Evolutionary conservation across 306 rosid species (phyloP), one percentile per base, ranked within the genome.

Genomic region (Pyrus betulifolia): DNA sequence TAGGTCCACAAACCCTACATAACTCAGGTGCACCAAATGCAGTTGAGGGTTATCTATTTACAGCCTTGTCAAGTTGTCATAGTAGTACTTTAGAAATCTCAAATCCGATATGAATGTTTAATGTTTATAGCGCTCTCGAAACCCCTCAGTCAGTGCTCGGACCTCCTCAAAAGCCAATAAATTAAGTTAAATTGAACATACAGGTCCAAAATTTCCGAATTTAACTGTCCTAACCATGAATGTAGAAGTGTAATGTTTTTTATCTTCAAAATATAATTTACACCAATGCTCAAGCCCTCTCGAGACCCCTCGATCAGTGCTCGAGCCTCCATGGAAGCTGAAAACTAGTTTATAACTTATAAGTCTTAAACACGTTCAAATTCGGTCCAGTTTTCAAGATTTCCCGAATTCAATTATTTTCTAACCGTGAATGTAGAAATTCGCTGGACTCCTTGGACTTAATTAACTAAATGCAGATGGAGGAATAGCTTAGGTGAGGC

Each of bases 1-100:
- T 19, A 67, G 61, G 67, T 23, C 74, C 66, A 80, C 68, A 76
- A 74, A 49, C 27, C 54, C 68, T 72, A 52, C 49, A 73, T 31
- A 60, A 42, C 42, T 49, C 58, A 55, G 8, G 14, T 63, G 28
- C 74, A 64, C 19, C 67, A 44, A 11, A 46, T 35, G 66, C 66
- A 40, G 58, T 33, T 23, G 22, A 57, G 38, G 22, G 70, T 30
- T 30, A 18, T 64, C 8, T 18, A 64, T 64, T 31, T 31, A 27
- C 11, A 61, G 21, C 67, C 67, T 61, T 27, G 62, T n/a, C 61
- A 57, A n/a, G 27, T 57, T 57, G 61, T 57, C 19, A 57, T 10
- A 57, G 62, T 49, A 49, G 19, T 5, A 14, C 62, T 9, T 57
- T 57, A 1, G 13, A n/a, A 57, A 57, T 57, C 62, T 57, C 14